A percentile compares a stretch with the other conserved stretches of the same genome.
Evolutionary conservation across 2,329 filamentous ascomycete genomes (phyloP).

Genomic region (Achaetomium macrosporum): DNA sequence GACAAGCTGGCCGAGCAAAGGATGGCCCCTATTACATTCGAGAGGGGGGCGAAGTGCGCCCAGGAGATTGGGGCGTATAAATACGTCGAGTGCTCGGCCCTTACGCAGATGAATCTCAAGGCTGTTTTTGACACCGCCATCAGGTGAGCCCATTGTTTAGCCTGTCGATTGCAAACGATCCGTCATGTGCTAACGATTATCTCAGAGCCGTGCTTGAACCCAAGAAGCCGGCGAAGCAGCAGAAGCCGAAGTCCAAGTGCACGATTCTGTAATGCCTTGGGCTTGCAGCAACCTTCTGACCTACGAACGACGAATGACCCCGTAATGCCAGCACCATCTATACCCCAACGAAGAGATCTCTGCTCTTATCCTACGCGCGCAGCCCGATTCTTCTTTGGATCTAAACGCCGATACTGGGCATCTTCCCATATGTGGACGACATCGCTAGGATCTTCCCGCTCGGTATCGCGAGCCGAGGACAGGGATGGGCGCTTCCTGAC

Average conservation of each 20-base stretch:
- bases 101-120: conserved; percentile 96
- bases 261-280: conserved; percentile 52
- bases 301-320: conserved; percentile 13
- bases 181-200: too few species aligned
- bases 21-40: conserved; percentile 95
- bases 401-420: background rate
- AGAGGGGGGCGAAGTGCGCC: conserved; percentile 80
- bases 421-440: conserved; percentile 6
- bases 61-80: conserved; percentile 96
- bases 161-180: background rate
- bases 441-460: background rate
- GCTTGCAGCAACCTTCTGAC: background rate
- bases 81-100: conserved; percentile 94
- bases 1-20: conserved; percentile 82
- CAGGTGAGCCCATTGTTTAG: conserved; percentile 55
- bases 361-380: conserved; percentile 1
- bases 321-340: conserved; percentile 21
- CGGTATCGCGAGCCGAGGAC: background rate
- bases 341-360: conserved; percentile 20
- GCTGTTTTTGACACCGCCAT: conserved; percentile 99
- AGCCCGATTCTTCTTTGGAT: conserved; percentile 11
- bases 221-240: conserved; percentile 33
- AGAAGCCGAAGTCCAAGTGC: conserved; percentile 55
- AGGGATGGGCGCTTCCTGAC: background rate
- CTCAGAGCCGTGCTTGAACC: conserved; percentile 66